Evolutionary conservation across 2,329 filamentous ascomycete genomes (phyloP).

Genomic region (Trichoderma gracile): DNA sequence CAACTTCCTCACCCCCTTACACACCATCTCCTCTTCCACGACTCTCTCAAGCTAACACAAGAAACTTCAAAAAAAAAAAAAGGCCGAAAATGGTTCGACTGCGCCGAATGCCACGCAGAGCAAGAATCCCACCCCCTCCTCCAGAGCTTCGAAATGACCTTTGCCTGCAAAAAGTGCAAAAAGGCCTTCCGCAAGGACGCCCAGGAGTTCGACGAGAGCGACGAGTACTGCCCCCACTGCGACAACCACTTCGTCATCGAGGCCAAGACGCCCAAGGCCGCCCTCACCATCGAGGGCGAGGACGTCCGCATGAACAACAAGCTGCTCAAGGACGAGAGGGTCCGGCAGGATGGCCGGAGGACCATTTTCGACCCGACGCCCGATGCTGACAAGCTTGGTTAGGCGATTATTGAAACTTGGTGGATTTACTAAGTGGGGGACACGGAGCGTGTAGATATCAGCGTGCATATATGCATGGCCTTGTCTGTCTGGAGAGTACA

Average conservation of each 20-base stretch:
- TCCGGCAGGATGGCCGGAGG: constrained; percentile 59
- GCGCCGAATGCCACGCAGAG: constrained; percentile 89
- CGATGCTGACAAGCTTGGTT: constrained; percentile 75
- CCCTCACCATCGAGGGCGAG: constrained; percentile 85
- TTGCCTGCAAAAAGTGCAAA: constrained; percentile 98
- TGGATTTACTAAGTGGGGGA: too few species aligned
- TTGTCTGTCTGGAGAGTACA: constrained; percentile 26
- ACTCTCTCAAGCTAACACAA: constrained; percentile 40
- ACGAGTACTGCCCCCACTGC: constrained; percentile 98
- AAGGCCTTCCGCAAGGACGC: constrained; percentile 97
- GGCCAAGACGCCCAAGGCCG: constrained; percentile 78
- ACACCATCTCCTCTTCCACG: background rate
- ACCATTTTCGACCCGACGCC: constrained; percentile 76
- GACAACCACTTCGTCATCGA: constrained; percentile 98
- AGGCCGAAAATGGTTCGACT: constrained; percentile 97
- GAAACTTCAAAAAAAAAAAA: constrained; percentile 60
- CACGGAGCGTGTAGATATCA: background rate
- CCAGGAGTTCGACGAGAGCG: constrained; percentile 88
- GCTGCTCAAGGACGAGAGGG: constrained; percentile 90
- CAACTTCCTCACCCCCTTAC: constrained; percentile 42
- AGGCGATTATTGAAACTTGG: constrained; percentile 33
- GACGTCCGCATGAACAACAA: constrained; percentile 81
- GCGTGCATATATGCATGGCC: background rate
- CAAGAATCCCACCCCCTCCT: constrained; percentile 73
- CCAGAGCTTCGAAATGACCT: constrained; percentile 83